Evolutionary conservation across 306 rosid species (phyloP).

Genomic region (Phaseolus lunatus): DNA sequence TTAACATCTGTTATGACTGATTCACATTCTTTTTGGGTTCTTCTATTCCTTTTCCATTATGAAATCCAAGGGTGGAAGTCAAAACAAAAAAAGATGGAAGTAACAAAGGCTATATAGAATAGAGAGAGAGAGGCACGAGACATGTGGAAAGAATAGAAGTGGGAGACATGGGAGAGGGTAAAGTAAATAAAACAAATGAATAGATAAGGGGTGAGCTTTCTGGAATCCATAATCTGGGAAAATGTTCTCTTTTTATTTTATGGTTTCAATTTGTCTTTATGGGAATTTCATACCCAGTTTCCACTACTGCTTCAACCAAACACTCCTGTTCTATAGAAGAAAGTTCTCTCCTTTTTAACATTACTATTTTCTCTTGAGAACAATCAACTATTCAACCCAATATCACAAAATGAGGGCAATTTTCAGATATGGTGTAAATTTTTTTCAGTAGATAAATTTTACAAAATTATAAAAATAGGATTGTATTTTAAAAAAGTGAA

Average conservation of each 20-base stretch:
- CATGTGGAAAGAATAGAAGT: constrained; percentile 16
- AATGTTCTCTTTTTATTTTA: constrained; percentile 22
- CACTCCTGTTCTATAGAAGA: constrained; percentile 30
- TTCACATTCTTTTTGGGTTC: constrained; percentile 48
- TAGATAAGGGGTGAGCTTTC: background rate
- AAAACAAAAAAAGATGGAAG: constrained; percentile 42
- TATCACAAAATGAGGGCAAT: background rate
- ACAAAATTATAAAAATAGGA: too few relatives aligned
- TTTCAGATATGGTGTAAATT: too few relatives aligned
- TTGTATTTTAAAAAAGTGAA: too few relatives aligned
- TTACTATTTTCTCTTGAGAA: constrained; percentile 5
- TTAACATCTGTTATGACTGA: constrained; percentile 31
- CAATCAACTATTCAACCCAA: background rate
- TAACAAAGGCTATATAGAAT: constrained; percentile 38
- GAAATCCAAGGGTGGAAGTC: background rate
- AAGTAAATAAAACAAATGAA: background rate
- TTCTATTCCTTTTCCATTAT: constrained; percentile 60
- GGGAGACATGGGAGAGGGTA: constrained; percentile 40
- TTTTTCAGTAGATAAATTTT: too few relatives aligned
- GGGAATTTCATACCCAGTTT: constrained; percentile 46
- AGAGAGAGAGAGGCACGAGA: constrained; percentile 29
- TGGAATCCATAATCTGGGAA: constrained; percentile 48
- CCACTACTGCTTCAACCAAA: constrained; percentile 45
- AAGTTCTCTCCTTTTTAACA: constrained; percentile 35
- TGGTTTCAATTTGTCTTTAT: constrained; percentile 15